These are phyloP conservation scores for Setaria italica DNA, from an alignment of 202 grass and related monocot genomes.

Conservation along the genomic window DNA sequence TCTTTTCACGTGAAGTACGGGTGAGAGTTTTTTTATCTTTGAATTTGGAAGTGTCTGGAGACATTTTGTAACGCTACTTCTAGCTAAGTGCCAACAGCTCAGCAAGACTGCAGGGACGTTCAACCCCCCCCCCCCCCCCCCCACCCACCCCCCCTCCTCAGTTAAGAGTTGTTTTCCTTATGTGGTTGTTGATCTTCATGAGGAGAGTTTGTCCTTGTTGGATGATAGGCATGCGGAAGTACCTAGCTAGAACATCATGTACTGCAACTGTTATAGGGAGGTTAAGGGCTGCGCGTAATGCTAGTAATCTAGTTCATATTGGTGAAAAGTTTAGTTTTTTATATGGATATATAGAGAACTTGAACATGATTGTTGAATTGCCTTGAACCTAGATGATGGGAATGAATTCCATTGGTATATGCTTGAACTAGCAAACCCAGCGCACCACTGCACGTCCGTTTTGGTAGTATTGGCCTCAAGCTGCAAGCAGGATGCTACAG, in stretches of 20 bases:
- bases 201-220: neutral
- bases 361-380: neutral
- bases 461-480: neutral
- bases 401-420: neutral
- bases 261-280: neutral
- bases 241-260: neutral
- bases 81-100: conserved; percentile 3
- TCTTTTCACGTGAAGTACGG: neutral
- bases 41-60: conserved; percentile 6
- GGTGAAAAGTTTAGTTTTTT: neutral
- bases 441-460: neutral
- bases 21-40: conserved; percentile 20
- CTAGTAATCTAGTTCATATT: neutral
- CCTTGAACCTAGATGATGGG: neutral
- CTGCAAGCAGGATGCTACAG: neutral
- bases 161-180: neutral
- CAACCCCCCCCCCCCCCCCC: too few species aligned
- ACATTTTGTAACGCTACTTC: conserved; percentile 24
- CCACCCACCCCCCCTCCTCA: neutral
- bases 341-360: too few species aligned
- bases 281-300: neutral
- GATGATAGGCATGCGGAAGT: neutral
- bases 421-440: neutral
- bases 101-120: neutral
- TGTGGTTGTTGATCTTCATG: conserved; percentile 1